Evolutionary conservation across 2,329 filamentous ascomycete species (phyloP), one percentile per base, ranked within the genome.

Genomic region (Aspergillus sp.): DNA sequence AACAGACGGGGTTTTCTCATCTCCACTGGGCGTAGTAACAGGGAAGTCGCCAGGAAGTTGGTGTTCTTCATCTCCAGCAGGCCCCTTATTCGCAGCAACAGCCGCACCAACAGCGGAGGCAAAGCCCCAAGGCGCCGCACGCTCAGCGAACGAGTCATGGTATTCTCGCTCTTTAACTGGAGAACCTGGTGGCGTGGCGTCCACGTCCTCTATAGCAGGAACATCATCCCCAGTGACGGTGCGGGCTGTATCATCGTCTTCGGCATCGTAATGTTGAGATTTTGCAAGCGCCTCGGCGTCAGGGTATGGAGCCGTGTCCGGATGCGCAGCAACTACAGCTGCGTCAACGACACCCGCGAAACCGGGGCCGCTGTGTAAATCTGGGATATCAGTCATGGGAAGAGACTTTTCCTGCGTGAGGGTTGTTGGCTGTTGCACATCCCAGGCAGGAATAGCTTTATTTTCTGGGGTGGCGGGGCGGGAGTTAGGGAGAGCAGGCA

Each of bases 271-370:
- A 14, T 11, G 8, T 11, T 53, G 55, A 9, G 57, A 41, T 15
- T 45, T 40, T 12, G 52, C 41, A 3, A 45, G 41, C 2, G 31
- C 11, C 3, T 45, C 33, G 40, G 60, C 27, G 9, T 64, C 53
- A 12, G 51, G 44, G 6, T 59, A 58, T 47, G 43, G 31, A 31
- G 41, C 4, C 9, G 40, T 43, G 5, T 49, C 48, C 3, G 47
- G 15, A 2, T 21, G 55, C 61, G 64, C 60, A 31, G 66, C 64
- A 52, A 64, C 62, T 17, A 68, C 63, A 55, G 70, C 66, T 4
- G 64, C 63, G 56, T 67, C 68, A 9, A 67, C 64, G 19, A 63
- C 43, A n/a, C 55, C 62, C 23, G 63, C 61, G 23, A 65, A 65
- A 2, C 64, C 67, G 33, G 51, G 35, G 14, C 11, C 60, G 49